Base-by-base conservation (phyloP, 176 grass and related monocot species). In the Zoysia japonica region DNA sequence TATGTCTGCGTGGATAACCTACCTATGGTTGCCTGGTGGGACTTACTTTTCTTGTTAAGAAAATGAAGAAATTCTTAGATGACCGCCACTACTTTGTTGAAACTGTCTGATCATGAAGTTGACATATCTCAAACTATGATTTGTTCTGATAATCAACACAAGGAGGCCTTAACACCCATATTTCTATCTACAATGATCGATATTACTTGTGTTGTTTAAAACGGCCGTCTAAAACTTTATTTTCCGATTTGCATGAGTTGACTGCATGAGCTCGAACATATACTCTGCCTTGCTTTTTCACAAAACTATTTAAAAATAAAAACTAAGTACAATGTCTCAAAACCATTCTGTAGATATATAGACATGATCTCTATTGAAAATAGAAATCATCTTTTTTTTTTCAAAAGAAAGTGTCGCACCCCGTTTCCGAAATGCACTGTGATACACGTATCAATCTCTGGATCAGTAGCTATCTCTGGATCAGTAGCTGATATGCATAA, bases 61-160 rank as follows among this genome's bases (percentile, higher is more conserved):
- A 36, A 63, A 63, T 19, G 1, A 9, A 4, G 48, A 16, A 57
- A 16, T 49, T 48, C 55, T 72, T 65, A 35, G 35, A 83, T 74
- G 61, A 51, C 51, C n/a, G 51, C 13, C n/a, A 47, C 61, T 68
- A 40, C 8, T 79, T 51, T 38, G 45, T 51, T 44, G 68, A 39
- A 19, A 4, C 46, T 70, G 47, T 43, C 67, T 68, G 40, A 68
- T 15, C 65, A 70, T 40, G 62, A 17, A 61, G 70, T 84, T 88
- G 86, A 84, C 76, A 75, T 69, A 84, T 84, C 86, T 84, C 11
- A 2, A 54, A 39, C 39, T 54, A 68, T 47, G 76, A 88, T 84
- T 75, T 80, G 39, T 5, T 80, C 11, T 28, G 17, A 57, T 57
- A 57, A 57, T 57, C 55, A 74, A 78, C 74, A 83, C 15, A 61